Base-by-base conservation (phyloP, 768 basidiomycete genomes). In the Mycena chlorophos region DNA sequence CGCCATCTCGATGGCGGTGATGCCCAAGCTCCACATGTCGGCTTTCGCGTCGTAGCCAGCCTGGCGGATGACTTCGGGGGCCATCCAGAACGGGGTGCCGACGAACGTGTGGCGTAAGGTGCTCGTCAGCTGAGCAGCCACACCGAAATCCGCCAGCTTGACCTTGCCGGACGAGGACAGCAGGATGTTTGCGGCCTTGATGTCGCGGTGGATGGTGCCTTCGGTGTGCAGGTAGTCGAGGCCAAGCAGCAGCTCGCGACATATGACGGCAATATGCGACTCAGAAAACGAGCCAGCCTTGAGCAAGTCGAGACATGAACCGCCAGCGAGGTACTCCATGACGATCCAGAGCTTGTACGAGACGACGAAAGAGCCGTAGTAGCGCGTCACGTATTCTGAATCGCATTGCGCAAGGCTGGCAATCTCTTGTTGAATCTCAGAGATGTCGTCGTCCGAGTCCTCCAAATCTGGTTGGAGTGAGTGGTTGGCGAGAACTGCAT, bases 261-360 rank as follows among this genome's bases (percentile, higher is more conserved):
- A 94, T 59, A 98, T 83, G 62, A 97, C 88, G 5, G 97, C 94
- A 61, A 98, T 98, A 66, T 98, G 95, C 0, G 85, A 81, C 72
- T 99, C 97, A 14, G 88, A 85, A 71, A 98, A 97, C 27, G 83
- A 76, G 25, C 93, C 96, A 1, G 93, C 83, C 72, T 96, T 97
- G 63, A 98, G 83, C 52, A 99, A 81, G 72, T 98, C 97, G 52
- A 98, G 83, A 73, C 97, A 98, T 25, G 94, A 97, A n/a, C 97
- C 97, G 39, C 97, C 97, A 0, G 94, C 94, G 51, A 98, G 87
- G 73, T 93, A 99, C 72, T 99, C 97, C 97, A 99, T 98, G 66
- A 99, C 76, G 67, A 99, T 99, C 97, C 97, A 99, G 22, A 99
- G 79, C 72, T 98, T 96, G 78, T 96, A 98, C 30, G 90, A 86